A percentile compares a stretch with the other conserved stretches of the same genome.
Conservation (phyloP, 2,329 filamentous ascomycete genomes). For the Didymella lethalis region DNA sequence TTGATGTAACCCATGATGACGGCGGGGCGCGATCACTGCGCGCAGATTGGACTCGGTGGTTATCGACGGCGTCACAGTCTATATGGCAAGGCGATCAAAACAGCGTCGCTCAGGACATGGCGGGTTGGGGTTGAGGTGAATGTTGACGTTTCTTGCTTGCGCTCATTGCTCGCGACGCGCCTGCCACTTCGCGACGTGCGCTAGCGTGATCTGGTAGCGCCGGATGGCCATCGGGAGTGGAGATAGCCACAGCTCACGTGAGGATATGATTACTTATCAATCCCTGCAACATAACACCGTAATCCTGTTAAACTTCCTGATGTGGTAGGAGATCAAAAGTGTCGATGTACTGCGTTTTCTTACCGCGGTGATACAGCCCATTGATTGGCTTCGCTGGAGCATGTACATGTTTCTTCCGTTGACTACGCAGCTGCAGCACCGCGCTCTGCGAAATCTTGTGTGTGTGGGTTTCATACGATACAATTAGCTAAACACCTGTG, state of each 20-base stretch:
- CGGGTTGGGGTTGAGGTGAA: conserved; percentile 22
- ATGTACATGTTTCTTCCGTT: neutral
- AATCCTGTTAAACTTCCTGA: neutral
- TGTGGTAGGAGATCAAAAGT: neutral
- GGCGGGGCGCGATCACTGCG: conserved; percentile 24
- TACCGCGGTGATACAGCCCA: neutral
- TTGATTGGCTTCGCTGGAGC: neutral
- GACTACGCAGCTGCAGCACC: neutral
- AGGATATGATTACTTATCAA: neutral
- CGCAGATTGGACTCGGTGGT: conserved; percentile 6
- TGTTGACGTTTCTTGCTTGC: conserved; percentile 19
- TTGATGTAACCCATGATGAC: conserved; percentile 77
- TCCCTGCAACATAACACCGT: too few relatives aligned
- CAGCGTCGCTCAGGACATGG: conserved; percentile 30
- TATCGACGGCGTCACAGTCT: conserved; percentile 1
- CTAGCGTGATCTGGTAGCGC: conserved; percentile 2
- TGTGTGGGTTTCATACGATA: too few relatives aligned
- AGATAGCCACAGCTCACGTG: neutral
- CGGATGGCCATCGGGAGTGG: too few relatives aligned
- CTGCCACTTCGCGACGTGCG: conserved; percentile 22
- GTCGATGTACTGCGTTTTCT: neutral
- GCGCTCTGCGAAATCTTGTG: too few relatives aligned
- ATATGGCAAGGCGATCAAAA: conserved; percentile 23
- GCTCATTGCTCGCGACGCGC: conserved; percentile 32
- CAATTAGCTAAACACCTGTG: too few relatives aligned